phyloP scores from a whole-genome alignment of 768 basidiomycete species.

The Botryobasidium botryosum region DNA sequence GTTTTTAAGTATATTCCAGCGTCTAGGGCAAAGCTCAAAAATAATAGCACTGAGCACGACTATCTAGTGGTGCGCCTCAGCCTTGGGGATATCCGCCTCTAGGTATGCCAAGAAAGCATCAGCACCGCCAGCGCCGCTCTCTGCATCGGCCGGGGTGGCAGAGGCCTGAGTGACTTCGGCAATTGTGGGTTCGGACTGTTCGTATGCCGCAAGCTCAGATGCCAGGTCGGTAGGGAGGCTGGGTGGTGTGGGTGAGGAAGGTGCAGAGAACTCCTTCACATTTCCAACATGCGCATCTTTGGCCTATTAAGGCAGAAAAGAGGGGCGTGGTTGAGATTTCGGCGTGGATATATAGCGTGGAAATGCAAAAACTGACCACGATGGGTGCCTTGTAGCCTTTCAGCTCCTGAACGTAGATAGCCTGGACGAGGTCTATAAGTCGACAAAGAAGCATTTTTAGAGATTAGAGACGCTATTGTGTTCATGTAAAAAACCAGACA shows the following conservation, averaged over 20 bases:
- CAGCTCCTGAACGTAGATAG: slow-evolving; percentile 78
- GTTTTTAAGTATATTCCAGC: not conserved
- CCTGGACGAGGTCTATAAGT: slow-evolving; percentile 73
- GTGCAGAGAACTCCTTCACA: slow-evolving; percentile 69
- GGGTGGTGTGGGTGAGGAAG: slow-evolving; percentile 58
- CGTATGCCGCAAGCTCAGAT: slow-evolving; percentile 75
- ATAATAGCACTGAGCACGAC: not conserved
- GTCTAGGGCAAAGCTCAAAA: not conserved
- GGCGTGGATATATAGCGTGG: not conserved
- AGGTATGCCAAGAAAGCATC: slow-evolving; percentile 66
- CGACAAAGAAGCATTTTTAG: slow-evolving; percentile 20
- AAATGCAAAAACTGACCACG: slow-evolving; percentile 31
- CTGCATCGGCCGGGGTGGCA: slow-evolving; percentile 18
- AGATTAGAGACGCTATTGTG: not conserved
- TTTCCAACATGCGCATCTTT: slow-evolving; percentile 78
- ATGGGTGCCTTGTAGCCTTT: slow-evolving; percentile 73
- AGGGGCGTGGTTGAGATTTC: not conserved
- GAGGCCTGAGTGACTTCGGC: slow-evolving; percentile 20
- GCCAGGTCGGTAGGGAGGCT: slow-evolving; percentile 70
- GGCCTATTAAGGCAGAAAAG: slow-evolving; percentile 31
- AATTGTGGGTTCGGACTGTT: slow-evolving; percentile 49
- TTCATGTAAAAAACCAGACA: slow-evolving; percentile 16
- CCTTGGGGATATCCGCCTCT: slow-evolving; percentile 62
- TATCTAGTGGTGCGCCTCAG: slow-evolving; percentile 35
- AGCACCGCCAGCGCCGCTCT: slow-evolving; percentile 37